A percentile compares a stretch with the other conserved stretches of the same genome.
Evolutionary conservation across 2,329 filamentous ascomycete genomes (phyloP).

Genomic region (Zymoseptoria passerinii): DNA sequence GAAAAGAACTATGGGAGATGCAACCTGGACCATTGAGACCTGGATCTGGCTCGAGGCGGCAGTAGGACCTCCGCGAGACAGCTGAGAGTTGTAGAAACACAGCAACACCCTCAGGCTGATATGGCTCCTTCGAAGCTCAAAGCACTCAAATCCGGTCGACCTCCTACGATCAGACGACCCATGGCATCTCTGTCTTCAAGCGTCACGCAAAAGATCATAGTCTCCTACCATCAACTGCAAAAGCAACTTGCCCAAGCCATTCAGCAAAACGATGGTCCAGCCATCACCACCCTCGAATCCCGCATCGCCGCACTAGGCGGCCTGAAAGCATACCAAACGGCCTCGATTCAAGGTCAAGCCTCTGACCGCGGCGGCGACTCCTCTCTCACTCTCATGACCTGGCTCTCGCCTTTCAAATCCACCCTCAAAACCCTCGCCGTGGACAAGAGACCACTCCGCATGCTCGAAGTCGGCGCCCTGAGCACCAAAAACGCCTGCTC

Average conservation of each 20-base stretch:
- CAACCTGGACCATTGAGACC: neutral
- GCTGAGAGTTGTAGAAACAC: neutral
- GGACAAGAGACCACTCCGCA: constrained; percentile 39
- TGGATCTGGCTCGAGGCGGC: neutral
- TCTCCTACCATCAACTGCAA: constrained; percentile 51
- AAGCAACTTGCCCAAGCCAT: constrained; percentile 48
- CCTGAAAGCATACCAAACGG: constrained; percentile 52
- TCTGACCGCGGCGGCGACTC: constrained; percentile 55
- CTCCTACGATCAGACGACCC: constrained; percentile 34
- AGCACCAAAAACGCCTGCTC: constrained; percentile 81
- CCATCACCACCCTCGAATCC: constrained; percentile 37
- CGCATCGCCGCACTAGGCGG: constrained; percentile 51
- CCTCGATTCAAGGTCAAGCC: constrained; percentile 55
- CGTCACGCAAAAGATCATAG: constrained; percentile 51
- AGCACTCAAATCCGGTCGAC: constrained; percentile 31
- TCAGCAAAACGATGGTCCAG: constrained; percentile 33
- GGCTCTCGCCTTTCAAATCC: constrained; percentile 36
- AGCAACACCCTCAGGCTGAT: neutral
- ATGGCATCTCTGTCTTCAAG: constrained; percentile 44
- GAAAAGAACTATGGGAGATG: neutral
- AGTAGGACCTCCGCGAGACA: neutral
- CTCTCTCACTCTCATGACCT: constrained; percentile 51
- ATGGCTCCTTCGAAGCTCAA: constrained; percentile 4
- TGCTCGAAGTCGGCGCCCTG: constrained; percentile 85
- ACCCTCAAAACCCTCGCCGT: neutral